These are phyloP conservation scores for Aspergillus proliferans DNA, from an alignment of 2,329 filamentous ascomycete species.

Conservation along the genomic window DNA sequence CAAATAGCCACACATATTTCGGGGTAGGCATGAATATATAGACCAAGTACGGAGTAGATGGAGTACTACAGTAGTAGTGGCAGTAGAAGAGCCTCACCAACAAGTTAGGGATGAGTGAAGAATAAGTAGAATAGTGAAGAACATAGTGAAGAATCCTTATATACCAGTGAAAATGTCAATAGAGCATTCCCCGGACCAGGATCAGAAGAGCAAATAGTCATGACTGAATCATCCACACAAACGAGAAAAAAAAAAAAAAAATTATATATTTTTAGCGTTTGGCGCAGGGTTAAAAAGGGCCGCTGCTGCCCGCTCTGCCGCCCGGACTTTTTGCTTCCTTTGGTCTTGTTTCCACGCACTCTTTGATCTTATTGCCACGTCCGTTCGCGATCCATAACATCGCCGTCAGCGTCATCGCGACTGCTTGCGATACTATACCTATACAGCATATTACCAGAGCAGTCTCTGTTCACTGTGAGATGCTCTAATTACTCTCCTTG, in stretches of 20 bases:
- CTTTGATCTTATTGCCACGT: slow-evolving; percentile 5
- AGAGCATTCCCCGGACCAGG: not conserved
- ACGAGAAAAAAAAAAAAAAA: slow-evolving; percentile 4
- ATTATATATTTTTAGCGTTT: slow-evolving; percentile 14
- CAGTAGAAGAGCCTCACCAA: too few relatives aligned
- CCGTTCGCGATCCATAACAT: slow-evolving; percentile 8
- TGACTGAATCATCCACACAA: not conserved
- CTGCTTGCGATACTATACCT: not conserved
- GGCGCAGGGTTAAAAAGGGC: slow-evolving; percentile 33
- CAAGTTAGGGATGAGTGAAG: too few relatives aligned
- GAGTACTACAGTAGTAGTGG: too few relatives aligned
- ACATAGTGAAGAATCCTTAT: not conserved
- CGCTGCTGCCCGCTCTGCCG: not conserved
- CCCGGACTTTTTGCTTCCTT: slow-evolving; percentile 10
- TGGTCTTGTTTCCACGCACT: not conserved
- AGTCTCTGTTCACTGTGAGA: slow-evolving; percentile 1
- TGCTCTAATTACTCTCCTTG: slow-evolving; percentile 8
- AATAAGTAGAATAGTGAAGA: too few relatives aligned
- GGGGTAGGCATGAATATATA: too few relatives aligned
- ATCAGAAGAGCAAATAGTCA: not conserved
- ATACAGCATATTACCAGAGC: not conserved
- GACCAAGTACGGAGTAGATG: too few relatives aligned
- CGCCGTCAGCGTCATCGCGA: not conserved
- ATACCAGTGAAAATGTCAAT: not conserved
- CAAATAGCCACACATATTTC: not conserved